phyloP scores from a whole-genome alignment of 805 yeast genomes.

The Teunomyces gatunensis region DNA sequence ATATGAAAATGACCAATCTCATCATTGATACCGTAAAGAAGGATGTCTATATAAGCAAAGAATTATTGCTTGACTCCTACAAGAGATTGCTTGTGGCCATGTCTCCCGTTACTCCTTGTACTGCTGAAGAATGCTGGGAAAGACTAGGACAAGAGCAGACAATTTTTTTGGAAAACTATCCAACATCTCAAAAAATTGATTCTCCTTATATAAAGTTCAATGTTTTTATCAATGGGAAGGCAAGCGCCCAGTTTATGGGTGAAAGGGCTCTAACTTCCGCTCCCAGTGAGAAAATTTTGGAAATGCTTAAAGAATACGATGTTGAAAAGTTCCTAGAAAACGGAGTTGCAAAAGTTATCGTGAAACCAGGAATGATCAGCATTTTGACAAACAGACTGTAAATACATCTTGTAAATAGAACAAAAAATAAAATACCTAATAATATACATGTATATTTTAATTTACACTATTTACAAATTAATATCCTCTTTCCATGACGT shows the following conservation, averaged over 20 bases:
- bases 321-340: neutral
- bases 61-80: conserved; percentile 47
- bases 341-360: conserved; percentile 50
- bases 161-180: conserved; percentile 65
- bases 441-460: conserved; percentile 6
- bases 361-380: conserved; percentile 50
- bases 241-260: conserved; percentile 46
- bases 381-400: conserved; percentile 28
- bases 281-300: conserved; percentile 34
- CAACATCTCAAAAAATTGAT: conserved; percentile 41
- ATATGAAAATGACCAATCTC: conserved; percentile 73
- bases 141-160: conserved; percentile 44
- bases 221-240: conserved; percentile 74
- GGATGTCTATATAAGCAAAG: conserved; percentile 27
- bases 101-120: conserved; percentile 80
- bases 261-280: conserved; percentile 33
- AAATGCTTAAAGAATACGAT: conserved; percentile 20
- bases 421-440: conserved; percentile 1
- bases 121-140: conserved; percentile 83
- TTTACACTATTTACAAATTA: conserved; percentile 14
- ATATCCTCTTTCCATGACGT: conserved; percentile 31
- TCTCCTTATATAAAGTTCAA: conserved; percentile 44
- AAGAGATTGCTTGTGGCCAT: conserved; percentile 57
- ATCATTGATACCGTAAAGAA: conserved; percentile 40
- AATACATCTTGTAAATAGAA: conserved; percentile 7